Conservation (phyloP, 1,284 basidiomycete genomes). For the Butyriboletus appendiculatus region DNA sequence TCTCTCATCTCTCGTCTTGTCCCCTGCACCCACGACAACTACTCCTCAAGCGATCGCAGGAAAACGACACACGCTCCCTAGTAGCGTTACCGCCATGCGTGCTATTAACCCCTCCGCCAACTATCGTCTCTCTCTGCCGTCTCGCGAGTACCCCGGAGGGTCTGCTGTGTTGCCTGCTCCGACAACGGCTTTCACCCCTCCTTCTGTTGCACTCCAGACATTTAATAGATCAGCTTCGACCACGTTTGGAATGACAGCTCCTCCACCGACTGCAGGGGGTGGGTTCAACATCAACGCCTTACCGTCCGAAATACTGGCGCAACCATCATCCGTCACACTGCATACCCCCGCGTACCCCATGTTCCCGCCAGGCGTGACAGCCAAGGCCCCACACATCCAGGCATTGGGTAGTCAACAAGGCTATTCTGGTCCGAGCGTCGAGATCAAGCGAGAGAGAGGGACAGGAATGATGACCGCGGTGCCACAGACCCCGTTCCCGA, state of each 20-base stretch:
- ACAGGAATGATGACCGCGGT: conserved; percentile 31
- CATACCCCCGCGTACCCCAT: conserved; percentile 73
- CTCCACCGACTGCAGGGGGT: background rate
- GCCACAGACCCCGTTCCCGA: conserved; percentile 59
- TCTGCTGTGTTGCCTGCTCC: conserved; percentile 9
- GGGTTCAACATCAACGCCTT: background rate
- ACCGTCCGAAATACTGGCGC: conserved; percentile 14
- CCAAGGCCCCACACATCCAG: conserved; percentile 55
- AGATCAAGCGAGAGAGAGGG: conserved; percentile 60
- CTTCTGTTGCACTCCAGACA: conserved; percentile 41
- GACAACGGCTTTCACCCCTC: conserved; percentile 34
- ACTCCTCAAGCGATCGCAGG: conserved; percentile 48
- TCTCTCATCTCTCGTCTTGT: conserved; percentile 20
- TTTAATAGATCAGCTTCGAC: conserved; percentile 46
- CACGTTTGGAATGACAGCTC: conserved; percentile 48
- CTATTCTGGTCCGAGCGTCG: conserved; percentile 57
- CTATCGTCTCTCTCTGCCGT: conserved; percentile 31
- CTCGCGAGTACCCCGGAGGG: conserved; percentile 31
- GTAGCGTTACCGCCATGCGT: conserved; percentile 37
- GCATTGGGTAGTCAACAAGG: conserved; percentile 47
- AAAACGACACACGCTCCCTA: conserved; percentile 57
- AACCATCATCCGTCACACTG: conserved; percentile 38
- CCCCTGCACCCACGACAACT: conserved; percentile 22
- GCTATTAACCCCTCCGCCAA: conserved; percentile 42
- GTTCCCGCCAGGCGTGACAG: conserved; percentile 51